Evolutionary conservation across 2,329 filamentous ascomycete genomes (phyloP), one percentile per base, ranked within the genome.

Genomic region (Xylaria sp.): DNA sequence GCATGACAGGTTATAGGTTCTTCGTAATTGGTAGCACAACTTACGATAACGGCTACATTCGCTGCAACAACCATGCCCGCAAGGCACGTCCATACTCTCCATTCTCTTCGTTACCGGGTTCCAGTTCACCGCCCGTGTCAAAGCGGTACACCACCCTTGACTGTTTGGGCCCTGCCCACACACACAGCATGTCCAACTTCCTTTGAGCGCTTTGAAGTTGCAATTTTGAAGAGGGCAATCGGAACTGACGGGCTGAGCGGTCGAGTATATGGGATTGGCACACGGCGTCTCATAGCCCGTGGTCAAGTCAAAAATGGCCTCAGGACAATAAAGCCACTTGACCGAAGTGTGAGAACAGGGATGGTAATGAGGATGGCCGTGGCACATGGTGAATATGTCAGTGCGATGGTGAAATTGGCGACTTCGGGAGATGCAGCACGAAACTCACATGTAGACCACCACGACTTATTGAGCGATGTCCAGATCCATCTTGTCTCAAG

Each of bases 341-440:
- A 85, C 77, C 47, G 83, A 85, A n/a, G 80, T 81, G 71, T 85
- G 83, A 23, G 78, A 77, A 70, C 83, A 85, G 13, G 80, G 75
- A 66, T 85, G 83, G 64, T 76, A 75, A 52, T 81, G 79, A 57
- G 83, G 83, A 64, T 84, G 82, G 53, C 81, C 83, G 76, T 83
- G 78, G 67, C 83, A 85, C 83, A 85, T 85, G 23, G 70, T 74
- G 70, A 59, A 54, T 48, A 31, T 44, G 48, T 8, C 21, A 27
- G 43, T 47, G 40, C 17, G 53, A n/a, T 53, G 33, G 21, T 9
- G 40, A 63, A 15, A 15, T 31, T 49, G 23, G 41, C 31, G 37
- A 23, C 29, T 58, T 54, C 25, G 29, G 15, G 13, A 33, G 9
- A 38, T 33, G 23, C 48, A 33, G 25, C 17, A 41, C 17, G 46